Base-by-base conservation (phyloP, 2,329 filamentous ascomycete genomes). In the Botrytis hyacinthi region DNA sequence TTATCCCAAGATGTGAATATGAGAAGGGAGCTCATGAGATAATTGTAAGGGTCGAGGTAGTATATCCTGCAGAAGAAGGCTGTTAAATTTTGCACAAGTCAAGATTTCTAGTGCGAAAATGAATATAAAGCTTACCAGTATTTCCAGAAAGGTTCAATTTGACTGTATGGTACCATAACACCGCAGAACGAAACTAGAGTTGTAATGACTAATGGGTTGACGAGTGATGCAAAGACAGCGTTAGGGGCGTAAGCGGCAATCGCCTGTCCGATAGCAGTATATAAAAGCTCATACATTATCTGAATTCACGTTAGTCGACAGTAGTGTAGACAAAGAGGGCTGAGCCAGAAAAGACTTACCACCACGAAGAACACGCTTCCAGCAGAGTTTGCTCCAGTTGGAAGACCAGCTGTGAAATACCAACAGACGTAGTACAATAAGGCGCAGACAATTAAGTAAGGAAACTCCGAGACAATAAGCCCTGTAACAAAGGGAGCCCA, bases 151-250 rank as follows among this genome's bases (percentile, higher is more conserved):
- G 81, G 77, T 20, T 89, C 87, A 35, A 94, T 78, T 75, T 90
- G 91, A 89, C 0, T 86, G 84, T 91, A 93, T 0, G 91, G 91
- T 0, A 94, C 91, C 7, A 93, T 84, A 2, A 94, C 91, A 75
- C 92, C 92, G 77, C 91, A 94, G 83, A 95, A 94, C 1, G 87
- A 88, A 20, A 93, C 86, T 4, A 93, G 84, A 61, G 89, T 80
- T 10, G 86, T 85, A 72, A 90, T 82, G 26, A 90, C 71, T 0
- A 90, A 78, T 0, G 88, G 88, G 76, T 90, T 90, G 75, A 86
- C 84, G 7, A 90, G 83, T 0, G 87, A 83, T 0, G 89, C 88
- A 68, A 90, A 89, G 26, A 89, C 85, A 61, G 86, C 87, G 75
- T 89, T 90, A 0, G 89, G 89, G 0, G 88, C 86, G 74, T 89